Base-by-base conservation (phyloP, 1,284 basidiomycete species). In the Afroboletus lepidellus region DNA sequence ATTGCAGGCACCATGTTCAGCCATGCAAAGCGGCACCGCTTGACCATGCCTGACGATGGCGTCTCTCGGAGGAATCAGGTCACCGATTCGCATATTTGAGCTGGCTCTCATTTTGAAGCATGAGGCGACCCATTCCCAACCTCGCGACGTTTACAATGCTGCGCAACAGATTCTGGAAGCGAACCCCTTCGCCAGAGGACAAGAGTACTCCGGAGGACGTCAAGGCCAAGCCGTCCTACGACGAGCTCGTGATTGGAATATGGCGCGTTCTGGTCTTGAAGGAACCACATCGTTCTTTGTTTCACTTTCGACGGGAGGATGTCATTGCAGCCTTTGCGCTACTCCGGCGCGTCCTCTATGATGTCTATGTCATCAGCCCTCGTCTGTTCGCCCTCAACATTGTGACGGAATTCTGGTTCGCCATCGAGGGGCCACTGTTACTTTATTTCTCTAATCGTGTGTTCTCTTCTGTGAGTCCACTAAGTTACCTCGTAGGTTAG, bases 251-350 rank as follows among this genome's bases (percentile, higher is more conserved):
- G 16, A 46, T 64, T n/a, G 65, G 62, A 16, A 52, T 64, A 30
- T 67, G 62, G 62, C 65, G 61, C 8, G 29, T 66, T 29, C 47
- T 66, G 8, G 33, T 64, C 25, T 18, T 42, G 13, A 55, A 64
- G 2, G 57, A 58, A 16, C 39, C 44, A 3, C 23, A 9, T 13
- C 50, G 51, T 8, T 46, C 32, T 20, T 21, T 56, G n/a, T 48
- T 57, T 23, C 43, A 41, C 25, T 36, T 64, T 23, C 41, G 24
- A 15, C 60, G 49, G 52, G 47, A 52, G 21, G 24, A 36, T 24
- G 7, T 63, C 21, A 41, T 39, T 2, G 24, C 46, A 1, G 21
- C 27, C 9, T 29, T 55, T 12, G 38, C 44, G 0, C 21, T 64
- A 11, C 39, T 67, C 13, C 33, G 46, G 3, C 61, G 62, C 12